Evolutionary conservation across 1,284 basidiomycete species (phyloP), one percentile per base, ranked within the genome.

Genomic region (Boletus calvinii): DNA sequence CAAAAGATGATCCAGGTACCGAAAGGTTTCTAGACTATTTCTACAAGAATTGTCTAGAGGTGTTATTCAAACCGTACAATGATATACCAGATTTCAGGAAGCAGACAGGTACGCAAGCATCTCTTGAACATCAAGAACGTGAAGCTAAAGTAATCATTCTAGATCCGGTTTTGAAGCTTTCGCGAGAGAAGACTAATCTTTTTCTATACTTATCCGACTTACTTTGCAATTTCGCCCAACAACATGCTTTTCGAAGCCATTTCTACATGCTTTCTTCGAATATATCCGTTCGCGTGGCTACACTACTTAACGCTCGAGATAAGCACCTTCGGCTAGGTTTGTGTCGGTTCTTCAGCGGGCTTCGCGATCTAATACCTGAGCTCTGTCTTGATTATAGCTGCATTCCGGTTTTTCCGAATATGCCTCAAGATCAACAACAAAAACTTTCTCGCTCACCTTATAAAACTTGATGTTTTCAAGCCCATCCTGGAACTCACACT

Each of bases 21-120:
- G 91, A 97, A 67, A 83, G 84, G 53, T 99, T 96, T 74, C 75
- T 95, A 62, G 88, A 94, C 31, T 92, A 92, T 72, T 94, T 98
- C 70, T 99, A 98, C 76, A 87, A 85, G 69, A 75, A 81, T 41
- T 93, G 88, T 64, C 78, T 90, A 50, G 73, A 79, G 17, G 77
- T 78, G 15, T 75, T 99, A 43, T 90, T 94, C 72, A 83, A 81
- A 62, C 95, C 97, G 1, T 75, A 98, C 37, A 71, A 68, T 39
- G 83, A 91, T 50, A 73, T 98, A 18, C 85, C 92, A 4, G 89
- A 94, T 56, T 87, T 85, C 76, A 82, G 78, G 65, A 78, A 78
- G 51, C 70, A 78, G 50, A 77, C 77, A 60, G 83, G 88, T 85
- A 60, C 48, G 79, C 66, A 38, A 17, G 35, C 26, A 32, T 37